Conservation (phyloP, 2,329 filamentous ascomycete genomes). For the Calonectria montana region DNA sequence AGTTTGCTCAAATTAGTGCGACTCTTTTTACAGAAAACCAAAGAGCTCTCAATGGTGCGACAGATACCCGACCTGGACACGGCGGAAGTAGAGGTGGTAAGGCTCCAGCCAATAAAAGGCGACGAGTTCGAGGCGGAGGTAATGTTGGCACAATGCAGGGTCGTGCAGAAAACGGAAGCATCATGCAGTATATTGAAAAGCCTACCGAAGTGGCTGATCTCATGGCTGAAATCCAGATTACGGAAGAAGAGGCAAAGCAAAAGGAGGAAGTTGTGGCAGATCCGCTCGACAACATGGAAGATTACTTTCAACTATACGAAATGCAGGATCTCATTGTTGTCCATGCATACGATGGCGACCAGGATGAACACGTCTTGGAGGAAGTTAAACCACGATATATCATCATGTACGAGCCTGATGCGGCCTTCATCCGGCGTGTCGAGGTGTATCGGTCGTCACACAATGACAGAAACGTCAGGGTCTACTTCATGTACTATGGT, state of each 20-base stretch:
- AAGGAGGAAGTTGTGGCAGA: conserved; percentile 82
- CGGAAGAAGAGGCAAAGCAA: conserved; percentile 78
- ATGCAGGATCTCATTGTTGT: conserved; percentile 90
- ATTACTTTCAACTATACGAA: conserved; percentile 90
- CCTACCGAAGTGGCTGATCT: conserved; percentile 84
- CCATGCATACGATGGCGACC: conserved; percentile 94
- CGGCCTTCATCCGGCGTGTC: conserved; percentile 91
- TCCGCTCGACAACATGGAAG: conserved; percentile 89
- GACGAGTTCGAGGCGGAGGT: conserved; percentile 85
- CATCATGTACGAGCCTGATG: conserved; percentile 98
- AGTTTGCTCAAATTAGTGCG: conserved; percentile 87
- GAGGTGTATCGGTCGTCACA: conserved; percentile 98
- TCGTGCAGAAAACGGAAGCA: conserved; percentile 78
- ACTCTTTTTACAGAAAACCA: conserved; percentile 84
- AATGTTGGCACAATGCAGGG: conserved; percentile 66
- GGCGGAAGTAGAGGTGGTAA: conserved; percentile 64
- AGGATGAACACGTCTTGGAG: conserved; percentile 96
- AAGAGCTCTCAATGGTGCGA: conserved; percentile 76
- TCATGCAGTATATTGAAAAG: conserved; percentile 84
- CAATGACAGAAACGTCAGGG: conserved; percentile 85
- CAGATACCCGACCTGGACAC: conserved; percentile 64
- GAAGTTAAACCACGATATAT: conserved; percentile 94
- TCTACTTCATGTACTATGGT: conserved; percentile 97
- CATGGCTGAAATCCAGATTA: conserved; percentile 85
- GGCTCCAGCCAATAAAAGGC: conserved; percentile 84